These are phyloP conservation scores for Podospora australis DNA, from an alignment of 495 filamentous ascomycete species.

Conservation along the genomic window DNA sequence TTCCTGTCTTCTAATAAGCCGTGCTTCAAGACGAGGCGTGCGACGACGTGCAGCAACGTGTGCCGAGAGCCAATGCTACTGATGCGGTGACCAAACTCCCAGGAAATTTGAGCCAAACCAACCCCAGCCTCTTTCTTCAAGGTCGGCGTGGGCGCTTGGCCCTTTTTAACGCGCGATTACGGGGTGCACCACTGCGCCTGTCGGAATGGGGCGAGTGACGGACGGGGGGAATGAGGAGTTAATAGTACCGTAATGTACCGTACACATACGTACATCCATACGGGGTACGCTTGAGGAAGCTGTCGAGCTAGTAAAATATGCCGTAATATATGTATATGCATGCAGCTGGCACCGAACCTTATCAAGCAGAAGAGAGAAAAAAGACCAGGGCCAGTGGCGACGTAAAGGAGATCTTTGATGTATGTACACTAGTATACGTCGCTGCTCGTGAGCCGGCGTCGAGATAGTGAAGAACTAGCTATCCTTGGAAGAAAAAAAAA, in stretches of 20 bases:
- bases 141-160: constrained; percentile 16
- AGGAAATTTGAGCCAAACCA: constrained; percentile 1
- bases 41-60: not conserved
- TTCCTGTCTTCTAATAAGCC: no score
- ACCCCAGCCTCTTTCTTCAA: constrained; percentile 6
- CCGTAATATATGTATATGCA: no score
- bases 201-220: constrained; percentile 15
- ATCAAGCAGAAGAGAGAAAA: no score
- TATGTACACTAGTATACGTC: no score
- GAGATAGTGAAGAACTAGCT: no score
- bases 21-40: not conserved
- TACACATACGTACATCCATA: not conserved
- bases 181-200: constrained; percentile 29
- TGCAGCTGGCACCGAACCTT: no score
- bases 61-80: not conserved
- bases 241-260: not conserved
- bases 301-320: no score
- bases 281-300: not conserved
- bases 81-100: not conserved
- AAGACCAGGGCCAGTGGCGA: no score
- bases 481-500: not conserved
- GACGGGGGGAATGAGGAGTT: not conserved
- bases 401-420: no score
- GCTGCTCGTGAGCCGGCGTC: no score
- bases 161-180: constrained; percentile 43